phyloP scores from a whole-genome alignment of 768 basidiomycete genomes.

The Tephrocybe rancida region DNA sequence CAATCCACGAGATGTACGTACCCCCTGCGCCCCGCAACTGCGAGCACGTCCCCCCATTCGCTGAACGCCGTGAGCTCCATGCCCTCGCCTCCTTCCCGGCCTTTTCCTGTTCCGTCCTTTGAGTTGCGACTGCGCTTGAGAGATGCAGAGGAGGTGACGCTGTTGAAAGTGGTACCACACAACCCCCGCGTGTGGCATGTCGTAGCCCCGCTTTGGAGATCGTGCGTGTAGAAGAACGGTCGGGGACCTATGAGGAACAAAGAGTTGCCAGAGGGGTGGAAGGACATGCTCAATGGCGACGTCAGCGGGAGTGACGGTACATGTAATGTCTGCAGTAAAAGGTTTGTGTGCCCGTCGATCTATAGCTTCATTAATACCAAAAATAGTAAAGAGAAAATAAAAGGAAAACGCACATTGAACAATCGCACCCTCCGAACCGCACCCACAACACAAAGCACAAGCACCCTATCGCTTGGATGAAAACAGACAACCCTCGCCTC shows the following conservation, averaged over 20 bases:
- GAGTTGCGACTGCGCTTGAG: slow-evolving; percentile 33
- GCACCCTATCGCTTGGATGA: slow-evolving; percentile 82
- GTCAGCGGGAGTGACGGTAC: slow-evolving; percentile 84
- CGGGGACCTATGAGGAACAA: slow-evolving; percentile 85
- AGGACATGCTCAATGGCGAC: slow-evolving; percentile 58
- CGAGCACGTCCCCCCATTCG: slow-evolving; percentile 53
- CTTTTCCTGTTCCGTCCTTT: slow-evolving; percentile 21
- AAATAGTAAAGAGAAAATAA: not conserved
- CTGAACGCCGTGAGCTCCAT: slow-evolving; percentile 78
- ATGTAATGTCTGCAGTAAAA: slow-evolving; percentile 89
- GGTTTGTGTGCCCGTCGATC: slow-evolving; percentile 94
- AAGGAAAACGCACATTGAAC: slow-evolving; percentile 72
- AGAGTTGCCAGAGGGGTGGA: slow-evolving; percentile 87
- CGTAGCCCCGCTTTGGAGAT: slow-evolving; percentile 78
- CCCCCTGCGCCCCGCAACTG: slow-evolving; percentile 76
- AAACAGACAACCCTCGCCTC: slow-evolving; percentile 82
- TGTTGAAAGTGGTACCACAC: slow-evolving; percentile 74
- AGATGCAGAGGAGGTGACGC: slow-evolving; percentile 31
- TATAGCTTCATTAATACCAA: slow-evolving; percentile 29
- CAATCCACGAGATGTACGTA: slow-evolving; percentile 91
- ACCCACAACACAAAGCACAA: slow-evolving; percentile 84
- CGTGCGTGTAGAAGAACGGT: slow-evolving; percentile 93
- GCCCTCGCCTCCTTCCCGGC: slow-evolving; percentile 42
- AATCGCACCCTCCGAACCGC: slow-evolving; percentile 87
- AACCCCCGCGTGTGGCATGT: slow-evolving; percentile 55